Evolutionary conservation across 2,329 filamentous ascomycete species (phyloP), one percentile per base, ranked within the genome.

Genomic region (Sphaerulina musiva): DNA sequence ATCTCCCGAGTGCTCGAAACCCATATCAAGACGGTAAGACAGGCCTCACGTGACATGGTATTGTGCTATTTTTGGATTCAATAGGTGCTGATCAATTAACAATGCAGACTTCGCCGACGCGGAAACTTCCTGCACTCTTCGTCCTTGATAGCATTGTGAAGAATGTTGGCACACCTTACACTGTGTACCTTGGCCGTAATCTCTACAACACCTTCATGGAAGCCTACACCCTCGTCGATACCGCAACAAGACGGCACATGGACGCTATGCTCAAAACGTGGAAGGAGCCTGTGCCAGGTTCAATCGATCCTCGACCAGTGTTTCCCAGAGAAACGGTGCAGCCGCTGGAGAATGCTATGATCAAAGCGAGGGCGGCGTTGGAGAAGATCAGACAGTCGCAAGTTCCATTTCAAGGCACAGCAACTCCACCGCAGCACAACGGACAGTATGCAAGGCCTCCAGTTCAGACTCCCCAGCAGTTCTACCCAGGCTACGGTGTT

Each of bases 111-210:
- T 82, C 89, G 44, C 90, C 93, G 39, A 80, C 83, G 57, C 91
- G 90, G 71, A 98, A 97, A 69, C 78, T 98, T 2, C 91, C 93
- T 14, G 89, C 93, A n/a, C 80, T 98, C 29, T 98, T 97, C 73
- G 89, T 98, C 61, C 85, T 98, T 68, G 93, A 98, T 74, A 97
- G 92, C 12, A 92, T 98, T 58, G 91, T 95, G 69, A 98, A 98
- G 74, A 97, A 98, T 76, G 90, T 98, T 58, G 93, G 93, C 57
- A 96, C 92, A 0, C 93, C 93, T 6, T 98, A 98, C 72, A 97
- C 92, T 0, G 79, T 97, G 10, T 97, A 95, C 71, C 87, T 98
- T 61, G 89, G 91, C 49, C 85, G 89, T 40, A 92, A 92, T 67
- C 81, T 98, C 39, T 97, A 92, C 73, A 82, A 85, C 64, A 97